Conservation (phyloP, 371 early-diverging fungal genomes). For the Amoeboaphelidium protococcarum region DNA sequence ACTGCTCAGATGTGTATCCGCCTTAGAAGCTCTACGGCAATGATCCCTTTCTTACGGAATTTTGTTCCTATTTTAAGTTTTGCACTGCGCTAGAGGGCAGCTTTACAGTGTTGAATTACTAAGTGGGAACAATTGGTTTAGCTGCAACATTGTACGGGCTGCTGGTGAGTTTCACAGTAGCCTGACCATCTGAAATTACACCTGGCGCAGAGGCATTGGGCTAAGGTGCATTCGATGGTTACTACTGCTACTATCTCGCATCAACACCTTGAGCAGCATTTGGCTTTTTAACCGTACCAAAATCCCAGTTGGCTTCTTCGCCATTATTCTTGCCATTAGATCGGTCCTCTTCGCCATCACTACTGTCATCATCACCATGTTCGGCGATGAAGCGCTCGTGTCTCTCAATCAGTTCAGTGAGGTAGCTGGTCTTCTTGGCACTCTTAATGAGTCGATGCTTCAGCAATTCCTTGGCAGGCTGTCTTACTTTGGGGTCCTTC, state of each 20-base stretch:
- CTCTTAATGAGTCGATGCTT: conserved; percentile 63
- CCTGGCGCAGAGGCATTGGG: neutral
- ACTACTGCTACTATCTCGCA: neutral
- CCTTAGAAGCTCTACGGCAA: too few species aligned
- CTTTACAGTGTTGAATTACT: too few species aligned
- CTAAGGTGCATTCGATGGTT: neutral
- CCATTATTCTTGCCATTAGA: conserved; percentile 2
- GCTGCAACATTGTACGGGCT: too few species aligned
- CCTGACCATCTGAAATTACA: neutral
- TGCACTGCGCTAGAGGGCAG: too few species aligned
- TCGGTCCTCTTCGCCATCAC: conserved; percentile 20
- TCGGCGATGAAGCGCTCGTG: conserved; percentile 42
- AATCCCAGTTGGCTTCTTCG: conserved; percentile 10
- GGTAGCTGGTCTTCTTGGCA: conserved; percentile 28
- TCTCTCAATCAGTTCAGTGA: conserved; percentile 38
- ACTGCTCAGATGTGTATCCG: too few species aligned
- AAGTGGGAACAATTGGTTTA: too few species aligned
- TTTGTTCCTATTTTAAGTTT: too few species aligned
- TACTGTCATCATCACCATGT: conserved; percentile 20
- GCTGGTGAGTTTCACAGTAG: neutral
- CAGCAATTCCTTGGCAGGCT: conserved; percentile 61
- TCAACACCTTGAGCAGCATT: neutral
- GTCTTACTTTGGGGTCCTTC: conserved; percentile 50
- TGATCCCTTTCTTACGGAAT: too few species aligned
- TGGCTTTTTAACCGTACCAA: conserved; percentile 11